Base-by-base conservation (phyloP, 805 yeast genomes). In the Candida mattraensis region DNA sequence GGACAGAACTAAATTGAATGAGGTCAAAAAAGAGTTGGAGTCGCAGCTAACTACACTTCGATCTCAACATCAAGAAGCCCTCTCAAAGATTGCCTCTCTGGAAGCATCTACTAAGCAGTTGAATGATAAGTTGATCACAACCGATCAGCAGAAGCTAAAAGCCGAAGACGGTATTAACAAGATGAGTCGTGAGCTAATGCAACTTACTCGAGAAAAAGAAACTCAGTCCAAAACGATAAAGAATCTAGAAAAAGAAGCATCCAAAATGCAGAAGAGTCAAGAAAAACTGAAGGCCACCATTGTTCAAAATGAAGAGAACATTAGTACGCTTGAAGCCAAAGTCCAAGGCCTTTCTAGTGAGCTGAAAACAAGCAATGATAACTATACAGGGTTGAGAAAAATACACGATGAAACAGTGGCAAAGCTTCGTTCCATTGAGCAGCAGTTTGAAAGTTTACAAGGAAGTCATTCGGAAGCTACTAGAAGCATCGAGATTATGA, bases 161-260 rank as follows among this genome's bases (percentile, higher is more conserved):
- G 84, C 91, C 1, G 96, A 89, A 51, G 81, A 78, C 40, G 97
- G 95, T 4, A 81, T 89, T 33, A 88, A 88, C 54, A 88, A 87
- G 48, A 85, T 89, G 95, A 83, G 82, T 36, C 67, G 91, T 24
- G 98, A 89, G 45, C 64, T 89, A 19, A 75, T 87, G 58, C 73
- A 73, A 30, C 64, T 87, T 27, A 71, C 78, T 0, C 76, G 75
- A 37, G 78, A 77, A 21, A 80, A 80, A 39, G 77, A 73, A 2
- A 71, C 72, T 0, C 50, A 71, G 5, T 78, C 72, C 28, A 64
- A 65, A 17, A 58, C 60, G 7, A 58, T 74, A 11, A 69, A 66
- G 24, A 50, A 47, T 4, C 41, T 70, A 28, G 74, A 77, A 38
- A 72, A 66, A 26, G 72, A 72, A 19, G 42, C 67, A 3, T 48